These are phyloP conservation scores for Colletotrichum filicis DNA, from an alignment of 2,329 filamentous ascomycete species.

Conservation along the genomic window DNA sequence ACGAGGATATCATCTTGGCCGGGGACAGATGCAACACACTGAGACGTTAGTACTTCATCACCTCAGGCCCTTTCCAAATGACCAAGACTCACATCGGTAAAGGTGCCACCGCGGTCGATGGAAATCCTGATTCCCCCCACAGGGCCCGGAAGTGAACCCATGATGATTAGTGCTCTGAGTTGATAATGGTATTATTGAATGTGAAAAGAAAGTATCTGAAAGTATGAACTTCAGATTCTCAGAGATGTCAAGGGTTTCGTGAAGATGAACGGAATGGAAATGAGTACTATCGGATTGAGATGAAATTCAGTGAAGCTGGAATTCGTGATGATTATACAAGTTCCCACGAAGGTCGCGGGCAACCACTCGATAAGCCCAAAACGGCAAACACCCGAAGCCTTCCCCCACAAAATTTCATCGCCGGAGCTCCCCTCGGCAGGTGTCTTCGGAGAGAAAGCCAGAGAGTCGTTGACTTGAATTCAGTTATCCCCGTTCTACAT, in stretches of 20 bases:
- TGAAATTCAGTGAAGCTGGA: not conserved
- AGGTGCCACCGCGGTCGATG: slow-evolving; percentile 60
- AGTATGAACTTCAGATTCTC: not conserved
- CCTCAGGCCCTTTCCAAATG: slow-evolving; percentile 63
- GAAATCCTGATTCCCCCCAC: slow-evolving; percentile 33
- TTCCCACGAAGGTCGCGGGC: not conserved
- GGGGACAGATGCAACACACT: slow-evolving; percentile 30
- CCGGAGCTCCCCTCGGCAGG: slow-evolving; percentile 25
- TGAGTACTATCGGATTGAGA: not conserved
- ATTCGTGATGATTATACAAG: slow-evolving; percentile 15
- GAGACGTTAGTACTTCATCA: not conserved
- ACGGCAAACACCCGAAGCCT: slow-evolving; percentile 11
- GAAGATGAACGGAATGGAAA: not conserved
- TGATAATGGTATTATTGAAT: not conserved
- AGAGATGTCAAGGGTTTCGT: not conserved
- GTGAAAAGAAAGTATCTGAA: too few species aligned
- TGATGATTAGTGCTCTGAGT: not conserved
- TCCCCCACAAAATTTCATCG: not conserved
- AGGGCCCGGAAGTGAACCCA: slow-evolving; percentile 28
- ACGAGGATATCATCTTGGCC: slow-evolving; percentile 71
- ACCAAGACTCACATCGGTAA: slow-evolving; percentile 74
- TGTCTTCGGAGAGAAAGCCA: slow-evolving; percentile 2
- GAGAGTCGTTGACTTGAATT: not conserved
- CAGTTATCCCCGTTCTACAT: not conserved
- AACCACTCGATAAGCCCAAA: slow-evolving; percentile 9